Conservation (phyloP, 2,329 filamentous ascomycete genomes). For the Leptographium procerum region DNA sequence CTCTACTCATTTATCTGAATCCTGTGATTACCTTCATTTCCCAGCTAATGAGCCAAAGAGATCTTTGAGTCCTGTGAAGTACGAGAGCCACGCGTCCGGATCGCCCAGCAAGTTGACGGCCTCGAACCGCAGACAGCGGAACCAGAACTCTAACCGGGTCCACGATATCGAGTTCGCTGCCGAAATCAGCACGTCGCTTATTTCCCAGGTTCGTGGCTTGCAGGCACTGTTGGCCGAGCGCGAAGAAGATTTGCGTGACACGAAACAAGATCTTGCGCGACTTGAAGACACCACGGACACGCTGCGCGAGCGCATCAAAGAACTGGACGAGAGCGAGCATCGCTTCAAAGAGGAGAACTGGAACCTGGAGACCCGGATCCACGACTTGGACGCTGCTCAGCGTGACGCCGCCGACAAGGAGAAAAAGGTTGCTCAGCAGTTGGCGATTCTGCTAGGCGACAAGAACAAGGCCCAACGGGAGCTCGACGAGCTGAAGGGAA, state of each 20-base stretch:
- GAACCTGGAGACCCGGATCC: slow-evolving; percentile 86
- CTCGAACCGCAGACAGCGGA: slow-evolving; percentile 77
- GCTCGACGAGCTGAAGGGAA: slow-evolving; percentile 77
- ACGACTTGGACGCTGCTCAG: slow-evolving; percentile 63
- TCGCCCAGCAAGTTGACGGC: slow-evolving; percentile 85
- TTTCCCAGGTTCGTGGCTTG: slow-evolving; percentile 86
- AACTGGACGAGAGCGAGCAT: slow-evolving; percentile 85
- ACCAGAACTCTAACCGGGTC: slow-evolving; percentile 76
- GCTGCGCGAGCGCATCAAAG: slow-evolving; percentile 67
- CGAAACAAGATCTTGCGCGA: slow-evolving; percentile 62
- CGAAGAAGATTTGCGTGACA: slow-evolving; percentile 70
- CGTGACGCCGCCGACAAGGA: slow-evolving; percentile 74
- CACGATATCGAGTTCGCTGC: slow-evolving; percentile 98
- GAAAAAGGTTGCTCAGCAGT: slow-evolving; percentile 62
- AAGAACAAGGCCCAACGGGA: slow-evolving; percentile 73
- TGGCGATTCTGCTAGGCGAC: slow-evolving; percentile 60
- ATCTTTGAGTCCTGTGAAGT: slow-evolving; percentile 62
- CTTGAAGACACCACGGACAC: slow-evolving; percentile 75
- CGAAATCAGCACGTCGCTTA: slow-evolving; percentile 88
- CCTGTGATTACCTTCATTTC: not conserved
- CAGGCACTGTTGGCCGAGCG: slow-evolving; percentile 77
- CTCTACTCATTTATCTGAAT: not conserved
- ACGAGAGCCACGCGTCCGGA: slow-evolving; percentile 70
- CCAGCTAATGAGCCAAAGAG: slow-evolving; percentile 32
- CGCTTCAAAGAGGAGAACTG: slow-evolving; percentile 98